A percentile compares a stretch with the other conserved stretches of the same genome.
Evolutionary conservation across 2,329 filamentous ascomycete genomes (phyloP).

Genomic region (Hymenoscyphus albidus): DNA sequence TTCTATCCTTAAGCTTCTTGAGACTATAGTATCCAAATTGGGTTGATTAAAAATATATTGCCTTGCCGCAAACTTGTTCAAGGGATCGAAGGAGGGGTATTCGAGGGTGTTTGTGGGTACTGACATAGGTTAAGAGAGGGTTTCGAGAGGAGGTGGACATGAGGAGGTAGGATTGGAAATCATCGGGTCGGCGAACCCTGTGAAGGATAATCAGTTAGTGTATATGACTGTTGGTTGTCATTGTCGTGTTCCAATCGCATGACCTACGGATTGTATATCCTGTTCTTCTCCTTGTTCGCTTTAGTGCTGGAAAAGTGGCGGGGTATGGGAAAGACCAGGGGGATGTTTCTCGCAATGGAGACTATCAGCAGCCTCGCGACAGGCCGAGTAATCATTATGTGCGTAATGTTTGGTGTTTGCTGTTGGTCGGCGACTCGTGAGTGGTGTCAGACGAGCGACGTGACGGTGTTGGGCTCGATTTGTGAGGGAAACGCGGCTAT

Average conservation of each 20-base stretch:
- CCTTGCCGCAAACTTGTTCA: not conserved
- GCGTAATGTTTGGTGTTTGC: not conserved
- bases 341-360: slow-evolving; percentile 9
- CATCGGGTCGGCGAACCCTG: slow-evolving; percentile 52
- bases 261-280: slow-evolving; percentile 41
- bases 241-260: not conserved
- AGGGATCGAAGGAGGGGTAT: not conserved
- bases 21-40: not conserved
- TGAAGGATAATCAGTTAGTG: not conserved
- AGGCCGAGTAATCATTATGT: slow-evolving; percentile 26
- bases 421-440: not conserved
- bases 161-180: slow-evolving; percentile 54
- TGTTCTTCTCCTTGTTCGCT: slow-evolving; percentile 36
- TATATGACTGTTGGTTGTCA: not conserved
- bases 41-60: not conserved
- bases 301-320: slow-evolving; percentile 24
- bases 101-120: not conserved
- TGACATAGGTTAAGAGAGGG: slow-evolving; percentile 43
- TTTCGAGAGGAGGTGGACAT: slow-evolving; percentile 50
- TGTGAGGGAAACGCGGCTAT: not conserved
- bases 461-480: not conserved
- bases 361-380: slow-evolving; percentile 14
- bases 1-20: not conserved
- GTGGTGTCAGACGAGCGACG: not conserved
- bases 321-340: not conserved